Evolutionary conservation across 192 early-diverging fungal genomes (phyloP).

Genomic region (Gryganskiella cystojenkinii): DNA sequence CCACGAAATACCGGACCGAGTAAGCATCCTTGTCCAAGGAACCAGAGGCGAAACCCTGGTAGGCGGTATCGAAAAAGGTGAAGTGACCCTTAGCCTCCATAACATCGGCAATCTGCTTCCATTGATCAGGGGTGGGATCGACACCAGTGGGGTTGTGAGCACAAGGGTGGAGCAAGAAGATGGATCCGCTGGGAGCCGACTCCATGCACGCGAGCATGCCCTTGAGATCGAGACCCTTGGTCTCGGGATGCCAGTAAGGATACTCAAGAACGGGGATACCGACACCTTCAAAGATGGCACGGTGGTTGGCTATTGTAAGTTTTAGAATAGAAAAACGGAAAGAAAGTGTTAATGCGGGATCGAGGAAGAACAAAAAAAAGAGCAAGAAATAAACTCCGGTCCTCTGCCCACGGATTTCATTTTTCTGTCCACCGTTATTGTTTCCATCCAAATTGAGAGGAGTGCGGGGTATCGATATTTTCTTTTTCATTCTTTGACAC

Average conservation of each 20-base stretch:
- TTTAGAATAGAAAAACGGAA: slow-evolving; percentile 3
- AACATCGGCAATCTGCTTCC: slow-evolving; percentile 90
- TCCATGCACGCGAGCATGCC: slow-evolving; percentile 78
- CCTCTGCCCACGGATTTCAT: background rate
- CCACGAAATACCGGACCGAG: slow-evolving; percentile 94
- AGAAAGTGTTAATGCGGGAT: background rate
- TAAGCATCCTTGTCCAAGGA: slow-evolving; percentile 91
- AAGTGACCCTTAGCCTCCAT: slow-evolving; percentile 83
- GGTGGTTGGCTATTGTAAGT: slow-evolving; percentile 78
- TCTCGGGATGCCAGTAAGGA: slow-evolving; percentile 88
- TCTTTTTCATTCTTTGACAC: too few species aligned
- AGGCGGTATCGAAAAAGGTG: slow-evolving; percentile 98
- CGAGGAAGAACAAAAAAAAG: too few species aligned
- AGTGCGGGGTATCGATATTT: slow-evolving; percentile 19
- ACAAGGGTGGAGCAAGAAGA: slow-evolving; percentile 94
- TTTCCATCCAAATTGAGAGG: slow-evolving; percentile 1
- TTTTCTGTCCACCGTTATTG: background rate
- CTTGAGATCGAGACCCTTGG: slow-evolving; percentile 81
- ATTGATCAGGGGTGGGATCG: slow-evolving; percentile 94
- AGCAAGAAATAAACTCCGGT: background rate
- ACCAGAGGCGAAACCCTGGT: slow-evolving; percentile 98
- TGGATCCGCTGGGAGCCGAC: slow-evolving; percentile 79
- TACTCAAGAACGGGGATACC: slow-evolving; percentile 89
- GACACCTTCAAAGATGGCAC: slow-evolving; percentile 86
- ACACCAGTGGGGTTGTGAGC: slow-evolving; percentile 99